Base-by-base conservation (phyloP, 1,284 basidiomycete genomes). In the Lentinula novae-zelandiae region DNA sequence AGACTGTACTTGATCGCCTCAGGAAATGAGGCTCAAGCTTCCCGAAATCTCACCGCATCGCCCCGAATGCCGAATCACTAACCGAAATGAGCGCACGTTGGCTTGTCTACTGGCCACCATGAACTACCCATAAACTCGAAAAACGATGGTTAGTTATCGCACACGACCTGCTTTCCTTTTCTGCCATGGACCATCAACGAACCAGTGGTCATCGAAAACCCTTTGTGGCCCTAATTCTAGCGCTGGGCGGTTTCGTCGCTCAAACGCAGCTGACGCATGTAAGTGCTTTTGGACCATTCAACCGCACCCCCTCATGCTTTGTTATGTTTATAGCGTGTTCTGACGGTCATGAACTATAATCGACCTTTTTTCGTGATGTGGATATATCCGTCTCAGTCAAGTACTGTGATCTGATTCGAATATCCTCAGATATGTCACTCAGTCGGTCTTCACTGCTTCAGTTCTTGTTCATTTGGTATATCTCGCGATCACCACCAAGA, bases 41-140 rank as follows among this genome's bases (percentile, higher is more conserved):
- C 15, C 51, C 51, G 51, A 31, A 40, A 40, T 42, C 13, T 8
- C 39, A 22, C 53, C 38, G 17, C 33, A 54, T 34, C 53, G 53
- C 39, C 12, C 53, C 53, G 53, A 12, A 42, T 42, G 13, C 53
- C 53, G 53, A 39, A 6, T 38, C 12, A 38, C 36, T 39, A 54
- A 20, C n/a, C 53, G 38, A 42, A 42, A 54, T 27, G 38, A 40
- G 53, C 39, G 53, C 53, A 54, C 53, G 53, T 54, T 54, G 53
- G 53, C 53, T 54, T 54, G 53, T 54, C 36, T 54, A 53, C n/a
- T 53, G 51, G 51, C 51, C 51, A 53, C 34, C 34, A 53, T 53
- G 51, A 39, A 53, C 34, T 39, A 20, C 36, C 51, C 36, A 22
- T 53, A 34, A 50, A 3, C 33, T 53, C 13, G 15, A 34, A n/a